Evolutionary conservation across 768 basidiomycete species (phyloP).

Genomic region (Psilocybe subaeruginosa): DNA sequence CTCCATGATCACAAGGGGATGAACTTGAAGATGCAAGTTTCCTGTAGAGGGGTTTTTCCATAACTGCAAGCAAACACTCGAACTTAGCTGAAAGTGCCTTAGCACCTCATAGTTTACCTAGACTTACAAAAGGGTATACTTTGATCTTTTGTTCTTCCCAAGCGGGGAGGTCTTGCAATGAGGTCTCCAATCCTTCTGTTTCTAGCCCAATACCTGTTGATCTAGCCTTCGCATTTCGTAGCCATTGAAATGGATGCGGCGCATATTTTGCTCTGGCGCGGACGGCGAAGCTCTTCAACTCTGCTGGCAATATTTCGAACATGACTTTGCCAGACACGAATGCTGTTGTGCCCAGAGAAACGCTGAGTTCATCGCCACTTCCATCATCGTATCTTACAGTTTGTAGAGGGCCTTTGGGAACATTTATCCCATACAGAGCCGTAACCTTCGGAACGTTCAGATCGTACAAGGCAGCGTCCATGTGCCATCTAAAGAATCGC

Average conservation of each 20-base stretch:
- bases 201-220: slow-evolving; percentile 84
- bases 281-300: slow-evolving; percentile 79
- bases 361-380: slow-evolving; percentile 76
- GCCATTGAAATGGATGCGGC: slow-evolving; percentile 90
- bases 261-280: slow-evolving; percentile 74
- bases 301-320: slow-evolving; percentile 74
- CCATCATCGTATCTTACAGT: slow-evolving; percentile 80
- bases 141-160: slow-evolving; percentile 81
- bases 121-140: slow-evolving; percentile 58
- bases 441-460: slow-evolving; percentile 79
- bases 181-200: slow-evolving; percentile 70
- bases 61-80: slow-evolving; percentile 39
- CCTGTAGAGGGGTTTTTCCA: slow-evolving; percentile 90
- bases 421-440: slow-evolving; percentile 74
- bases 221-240: slow-evolving; percentile 71
- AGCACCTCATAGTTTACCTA: neutral
- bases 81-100: neutral
- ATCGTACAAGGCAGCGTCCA: slow-evolving; percentile 83
- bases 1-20: slow-evolving; percentile 68
- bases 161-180: slow-evolving; percentile 64
- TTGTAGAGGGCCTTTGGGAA: slow-evolving; percentile 63
- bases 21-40: slow-evolving; percentile 81
- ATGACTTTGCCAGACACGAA: slow-evolving; percentile 81
- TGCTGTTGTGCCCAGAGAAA: slow-evolving; percentile 85
- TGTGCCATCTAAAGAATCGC: slow-evolving; percentile 89